phyloP scores from a whole-genome alignment of 371 early-diverging fungal genomes.

The Rhizopus microsporus region DNA sequence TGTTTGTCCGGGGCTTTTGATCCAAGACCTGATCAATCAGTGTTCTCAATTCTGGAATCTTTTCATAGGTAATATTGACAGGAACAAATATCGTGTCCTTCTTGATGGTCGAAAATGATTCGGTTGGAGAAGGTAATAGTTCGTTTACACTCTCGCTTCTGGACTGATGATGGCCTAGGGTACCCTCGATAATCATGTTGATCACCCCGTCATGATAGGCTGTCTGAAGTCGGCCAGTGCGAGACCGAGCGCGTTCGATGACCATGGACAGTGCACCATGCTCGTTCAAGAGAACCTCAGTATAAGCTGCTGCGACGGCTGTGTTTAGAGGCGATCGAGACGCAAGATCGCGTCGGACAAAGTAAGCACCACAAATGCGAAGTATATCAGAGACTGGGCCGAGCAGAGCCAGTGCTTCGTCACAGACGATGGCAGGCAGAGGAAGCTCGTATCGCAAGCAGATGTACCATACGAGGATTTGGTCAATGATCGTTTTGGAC shows the following conservation, averaged over 20 bases:
- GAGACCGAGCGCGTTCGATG: constrained; percentile 46
- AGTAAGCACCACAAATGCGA: constrained; percentile 50
- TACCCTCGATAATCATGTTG: constrained; percentile 49
- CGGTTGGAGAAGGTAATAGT: constrained; percentile 2
- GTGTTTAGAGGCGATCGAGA: constrained; percentile 47
- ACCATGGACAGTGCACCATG: constrained; percentile 50
- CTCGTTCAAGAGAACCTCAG: constrained; percentile 41
- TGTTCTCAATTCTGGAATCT: constrained; percentile 47
- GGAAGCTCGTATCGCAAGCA: constrained; percentile 48
- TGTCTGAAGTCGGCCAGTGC: constrained; percentile 47
- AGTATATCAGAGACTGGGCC: constrained; percentile 53
- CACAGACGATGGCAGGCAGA: constrained; percentile 51
- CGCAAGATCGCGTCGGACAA: constrained; percentile 43
- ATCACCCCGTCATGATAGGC: constrained; percentile 45
- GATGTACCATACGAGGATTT: constrained; percentile 50
- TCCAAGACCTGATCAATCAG: constrained; percentile 52
- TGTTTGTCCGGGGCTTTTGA: constrained; percentile 35
- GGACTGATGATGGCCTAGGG: constrained; percentile 30
- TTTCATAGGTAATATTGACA: constrained; percentile 50
- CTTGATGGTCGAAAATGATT: constrained; percentile 7
- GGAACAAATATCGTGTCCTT: constrained; percentile 44
- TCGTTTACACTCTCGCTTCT: constrained; percentile 4
- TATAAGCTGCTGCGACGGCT: constrained; percentile 49
- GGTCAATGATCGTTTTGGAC: constrained; percentile 48
- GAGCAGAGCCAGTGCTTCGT: constrained; percentile 47